Evolutionary conservation across 345 rosid species (phyloP), one percentile per base, ranked within the genome.

Genomic region (Eucalyptus pauciflora): DNA sequence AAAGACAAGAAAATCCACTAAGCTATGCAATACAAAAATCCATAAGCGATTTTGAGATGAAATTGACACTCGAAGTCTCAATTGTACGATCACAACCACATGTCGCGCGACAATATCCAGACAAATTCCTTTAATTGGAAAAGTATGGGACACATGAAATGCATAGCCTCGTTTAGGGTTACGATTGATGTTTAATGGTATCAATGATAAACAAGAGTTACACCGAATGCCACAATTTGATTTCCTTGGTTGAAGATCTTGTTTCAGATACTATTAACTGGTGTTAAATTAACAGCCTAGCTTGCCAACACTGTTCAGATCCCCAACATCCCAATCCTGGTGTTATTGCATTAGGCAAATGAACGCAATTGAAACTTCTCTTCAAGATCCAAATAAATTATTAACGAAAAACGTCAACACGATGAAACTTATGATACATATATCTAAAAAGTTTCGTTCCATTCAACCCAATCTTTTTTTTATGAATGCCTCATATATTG

Each of bases 381-480:
- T 24, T 56, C 27, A 56, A 60, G 69, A 27, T 27, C 31, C 69
- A 60, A 60, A 60, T 60, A 27, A 60, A 11, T 12, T 0, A 60
- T 60, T 60, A 0, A 60, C 0, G 0, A 27, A 60, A 60, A 60
- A 27, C 0, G 31, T 64, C 1, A 13, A 64, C 15, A 64, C 0
- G 20, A 15, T 16, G 10, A n/a, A 64, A 64, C 18, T 64, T n/a
- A 0, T n/a, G 20, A 2, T 29, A 62, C 1, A 13, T 27, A 29
- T 29, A n/a, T 64, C 37, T 7, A 64, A 4, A 64, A 64, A 13
- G 15, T n/a, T 64, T 4, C 18, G 0, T n/a, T 64, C 18, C 11
- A 2, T 64, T n/a, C 10, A 13, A 1, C 37, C 76, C 33, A 62
- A 52, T 1, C 58, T 20, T 52, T 56, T n/a, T 13, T 64, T 62